These are phyloP conservation scores for Penicillium thymicola DNA, from an alignment of 2,329 filamentous ascomycete species.

Conservation along the genomic window DNA sequence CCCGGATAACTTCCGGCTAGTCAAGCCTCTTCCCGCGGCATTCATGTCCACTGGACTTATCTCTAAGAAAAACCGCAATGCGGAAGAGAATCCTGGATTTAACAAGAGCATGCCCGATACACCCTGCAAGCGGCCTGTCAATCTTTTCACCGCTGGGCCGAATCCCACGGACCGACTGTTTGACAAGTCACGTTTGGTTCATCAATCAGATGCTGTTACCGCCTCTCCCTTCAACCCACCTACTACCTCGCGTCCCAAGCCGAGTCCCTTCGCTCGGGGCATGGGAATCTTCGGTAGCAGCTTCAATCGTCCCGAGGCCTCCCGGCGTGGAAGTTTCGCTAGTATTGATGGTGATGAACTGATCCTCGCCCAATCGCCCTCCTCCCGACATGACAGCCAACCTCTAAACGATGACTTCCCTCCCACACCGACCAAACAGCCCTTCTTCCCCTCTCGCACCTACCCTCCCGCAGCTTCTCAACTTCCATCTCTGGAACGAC, in stretches of 20 bases:
- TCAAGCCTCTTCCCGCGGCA: constrained; percentile 72
- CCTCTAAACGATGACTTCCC: constrained; percentile 69
- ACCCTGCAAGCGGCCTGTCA: constrained; percentile 83
- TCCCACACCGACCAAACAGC: constrained; percentile 84
- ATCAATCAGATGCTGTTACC: constrained; percentile 73
- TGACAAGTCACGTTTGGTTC: constrained; percentile 60
- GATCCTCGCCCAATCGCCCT: constrained; percentile 57
- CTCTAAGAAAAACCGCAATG: constrained; percentile 86
- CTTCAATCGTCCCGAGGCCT: constrained; percentile 48
- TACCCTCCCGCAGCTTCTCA: constrained; percentile 34
- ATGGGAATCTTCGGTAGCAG: constrained; percentile 61
- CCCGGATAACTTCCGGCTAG: constrained; percentile 71
- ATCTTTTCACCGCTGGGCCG: constrained; percentile 63
- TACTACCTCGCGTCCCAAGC: constrained; percentile 57
- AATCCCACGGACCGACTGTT: constrained; percentile 58
- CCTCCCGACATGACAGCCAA: constrained; percentile 54
- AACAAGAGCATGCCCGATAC: constrained; percentile 83
- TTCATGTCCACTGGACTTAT: constrained; percentile 94
- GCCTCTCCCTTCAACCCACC: constrained; percentile 74
- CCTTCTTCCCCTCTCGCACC: constrained; percentile 37
- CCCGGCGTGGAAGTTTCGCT: constrained; percentile 67
- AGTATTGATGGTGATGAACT: constrained; percentile 77
- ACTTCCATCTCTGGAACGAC: constrained; percentile 34
- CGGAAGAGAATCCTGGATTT: constrained; percentile 59
- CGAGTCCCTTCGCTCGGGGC: constrained; percentile 65